Conservation (phyloP, 1,284 basidiomycete species). For the Dichomitus squalens region DNA sequence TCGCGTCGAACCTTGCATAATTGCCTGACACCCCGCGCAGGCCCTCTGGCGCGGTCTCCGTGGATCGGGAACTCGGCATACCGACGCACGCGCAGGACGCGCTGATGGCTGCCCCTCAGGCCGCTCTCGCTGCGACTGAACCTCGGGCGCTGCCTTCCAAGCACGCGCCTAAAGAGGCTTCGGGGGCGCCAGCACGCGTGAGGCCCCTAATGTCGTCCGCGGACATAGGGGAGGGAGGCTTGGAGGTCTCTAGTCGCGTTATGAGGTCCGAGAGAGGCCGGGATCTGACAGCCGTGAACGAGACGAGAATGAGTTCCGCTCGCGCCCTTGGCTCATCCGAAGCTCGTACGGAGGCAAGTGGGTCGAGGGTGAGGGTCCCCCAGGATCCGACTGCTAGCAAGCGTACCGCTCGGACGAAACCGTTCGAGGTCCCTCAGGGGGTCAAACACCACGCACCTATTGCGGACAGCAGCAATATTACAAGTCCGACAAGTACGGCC, state of each 20-base stretch:
- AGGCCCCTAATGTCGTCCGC: neutral
- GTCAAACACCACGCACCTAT: neutral
- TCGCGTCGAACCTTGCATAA: neutral
- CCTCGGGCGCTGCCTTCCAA: neutral
- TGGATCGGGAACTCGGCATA: neutral
- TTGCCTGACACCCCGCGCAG: neutral
- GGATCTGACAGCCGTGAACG: neutral
- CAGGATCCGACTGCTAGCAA: too few species aligned
- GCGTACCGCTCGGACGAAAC: neutral
- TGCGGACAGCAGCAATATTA: conserved; percentile 23
- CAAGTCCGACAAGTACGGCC: conserved; percentile 30
- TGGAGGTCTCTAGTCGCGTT: neutral
- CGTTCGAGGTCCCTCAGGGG: neutral
- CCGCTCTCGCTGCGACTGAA: conserved; percentile 1
- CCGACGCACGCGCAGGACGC: too few species aligned
- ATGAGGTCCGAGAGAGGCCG: neutral
- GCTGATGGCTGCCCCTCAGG: neutral
- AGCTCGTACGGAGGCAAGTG: neutral
- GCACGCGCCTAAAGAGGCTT: neutral
- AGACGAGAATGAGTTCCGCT: neutral
- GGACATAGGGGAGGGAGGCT: neutral
- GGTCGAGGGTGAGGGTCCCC: too few species aligned
- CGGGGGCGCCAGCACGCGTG: neutral
- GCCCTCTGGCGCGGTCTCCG: neutral
- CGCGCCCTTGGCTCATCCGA: neutral